Percentiles rank a stretch among this genome's conserved stretches.
Conservation (phyloP, 2,329 filamentous ascomycete genomes). For the Ophiostoma sp. region DNA sequence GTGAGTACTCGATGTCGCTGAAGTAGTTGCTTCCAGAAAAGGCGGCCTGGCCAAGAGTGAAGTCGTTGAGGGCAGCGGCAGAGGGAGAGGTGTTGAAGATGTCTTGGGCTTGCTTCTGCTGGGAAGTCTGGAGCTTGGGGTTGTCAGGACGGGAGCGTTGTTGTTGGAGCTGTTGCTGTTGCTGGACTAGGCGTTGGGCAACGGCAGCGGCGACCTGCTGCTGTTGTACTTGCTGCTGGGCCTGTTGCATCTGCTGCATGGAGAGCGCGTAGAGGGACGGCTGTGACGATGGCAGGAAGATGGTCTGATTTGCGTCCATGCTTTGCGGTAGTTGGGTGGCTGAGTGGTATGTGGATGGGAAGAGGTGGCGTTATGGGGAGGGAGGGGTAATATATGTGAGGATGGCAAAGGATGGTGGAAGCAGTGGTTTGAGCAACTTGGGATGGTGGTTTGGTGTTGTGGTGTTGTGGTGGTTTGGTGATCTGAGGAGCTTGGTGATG, state of each 20-base stretch:
- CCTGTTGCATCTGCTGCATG: slow-evolving; percentile 27
- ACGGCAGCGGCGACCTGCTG: slow-evolving; percentile 12
- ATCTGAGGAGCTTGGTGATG: slow-evolving; percentile 6
- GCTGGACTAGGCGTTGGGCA: slow-evolving; percentile 11
- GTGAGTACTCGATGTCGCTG: slow-evolving; percentile 27
- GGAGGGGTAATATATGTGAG: slow-evolving; percentile 6
- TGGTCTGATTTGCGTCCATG: slow-evolving; percentile 23
- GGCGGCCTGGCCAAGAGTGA: slow-evolving; percentile 7
- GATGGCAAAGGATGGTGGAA: neutral
- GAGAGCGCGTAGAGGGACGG: slow-evolving; percentile 16
- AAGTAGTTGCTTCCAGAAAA: slow-evolving; percentile 23
- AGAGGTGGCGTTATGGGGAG: slow-evolving; percentile 19
- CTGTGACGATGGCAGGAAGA: slow-evolving; percentile 16
- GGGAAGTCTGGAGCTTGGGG: slow-evolving; percentile 27
- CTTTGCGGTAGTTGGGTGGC: neutral
- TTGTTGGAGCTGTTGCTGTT: slow-evolving; percentile 19
- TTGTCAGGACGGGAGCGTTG: slow-evolving; percentile 25
- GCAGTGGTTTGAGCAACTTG: slow-evolving; percentile 10
- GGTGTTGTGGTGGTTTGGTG: slow-evolving; percentile 17
- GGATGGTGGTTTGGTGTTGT: slow-evolving; percentile 3
- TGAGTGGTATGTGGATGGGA: slow-evolving; percentile 13
- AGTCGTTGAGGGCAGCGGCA: slow-evolving; percentile 32
- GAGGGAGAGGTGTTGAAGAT: slow-evolving; percentile 29
- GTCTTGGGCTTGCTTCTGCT: slow-evolving; percentile 21
- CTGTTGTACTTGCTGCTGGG: slow-evolving; percentile 21